Conservation (phyloP, 1,284 basidiomycete genomes). For the Cryptococcus amylolentus region DNA sequence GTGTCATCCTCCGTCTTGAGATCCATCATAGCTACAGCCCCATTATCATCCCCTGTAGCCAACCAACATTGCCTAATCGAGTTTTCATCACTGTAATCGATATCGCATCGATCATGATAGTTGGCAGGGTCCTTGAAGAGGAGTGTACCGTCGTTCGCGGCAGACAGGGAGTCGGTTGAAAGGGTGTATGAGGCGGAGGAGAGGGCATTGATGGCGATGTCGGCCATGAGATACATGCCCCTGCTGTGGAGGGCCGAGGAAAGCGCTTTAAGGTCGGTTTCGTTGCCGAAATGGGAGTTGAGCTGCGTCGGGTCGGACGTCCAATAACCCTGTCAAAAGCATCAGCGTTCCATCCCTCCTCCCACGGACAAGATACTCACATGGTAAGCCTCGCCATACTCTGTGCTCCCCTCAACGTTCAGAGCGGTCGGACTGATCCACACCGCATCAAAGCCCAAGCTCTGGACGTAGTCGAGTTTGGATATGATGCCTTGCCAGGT, state of each 20-base stretch:
- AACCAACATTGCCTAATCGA: constrained; percentile 55
- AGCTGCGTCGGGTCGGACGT: constrained; percentile 59
- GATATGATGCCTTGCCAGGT: constrained; percentile 65
- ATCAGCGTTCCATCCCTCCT: not conserved
- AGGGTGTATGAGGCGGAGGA: constrained; percentile 51
- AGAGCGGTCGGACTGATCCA: constrained; percentile 45
- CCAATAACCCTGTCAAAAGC: constrained; percentile 39
- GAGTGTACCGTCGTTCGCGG: constrained; percentile 20
- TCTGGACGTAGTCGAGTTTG: constrained; percentile 70
- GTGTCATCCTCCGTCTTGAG: constrained; percentile 61
- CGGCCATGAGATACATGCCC: constrained; percentile 72
- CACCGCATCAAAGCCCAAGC: constrained; percentile 68
- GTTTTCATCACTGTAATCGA: constrained; percentile 24
- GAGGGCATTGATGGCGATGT: constrained; percentile 69
- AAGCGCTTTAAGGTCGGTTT: constrained; percentile 64
- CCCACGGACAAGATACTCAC: constrained; percentile 12
- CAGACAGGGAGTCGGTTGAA: constrained; percentile 17
- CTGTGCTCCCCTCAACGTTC: constrained; percentile 61
- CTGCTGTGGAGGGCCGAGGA: constrained; percentile 61
- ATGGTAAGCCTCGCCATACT: constrained; percentile 51
- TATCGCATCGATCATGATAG: constrained; percentile 28
- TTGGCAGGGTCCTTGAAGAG: constrained; percentile 30
- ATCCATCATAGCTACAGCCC: constrained; percentile 62
- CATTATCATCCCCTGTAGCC: constrained; percentile 50
- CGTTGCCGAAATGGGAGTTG: constrained; percentile 64